Evolutionary conservation across 2,329 filamentous ascomycete genomes (phyloP).

Genomic region (Clathrospora elynae): DNA sequence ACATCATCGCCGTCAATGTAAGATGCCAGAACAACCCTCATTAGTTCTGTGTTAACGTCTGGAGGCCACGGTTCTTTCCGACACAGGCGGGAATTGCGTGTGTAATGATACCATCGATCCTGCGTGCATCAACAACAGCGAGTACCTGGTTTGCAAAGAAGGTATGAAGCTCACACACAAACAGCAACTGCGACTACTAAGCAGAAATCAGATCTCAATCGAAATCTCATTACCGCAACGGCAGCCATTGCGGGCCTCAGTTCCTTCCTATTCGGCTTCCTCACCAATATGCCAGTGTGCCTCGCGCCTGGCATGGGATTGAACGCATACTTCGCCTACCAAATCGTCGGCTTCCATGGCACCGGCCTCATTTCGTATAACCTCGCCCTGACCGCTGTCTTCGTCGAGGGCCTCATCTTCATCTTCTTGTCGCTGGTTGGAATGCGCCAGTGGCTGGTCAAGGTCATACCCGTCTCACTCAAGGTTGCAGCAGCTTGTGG

Average conservation of each 20-base stretch:
- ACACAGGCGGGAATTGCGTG: constrained; percentile 76
- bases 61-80: constrained; percentile 48
- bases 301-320: constrained; percentile 55
- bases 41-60: constrained; percentile 14
- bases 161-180: constrained; percentile 23
- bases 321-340: constrained; percentile 87
- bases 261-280: constrained; percentile 78
- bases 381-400: constrained; percentile 81
- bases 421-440: constrained; percentile 77
- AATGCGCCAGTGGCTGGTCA: constrained; percentile 85
- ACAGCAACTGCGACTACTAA: neutral
- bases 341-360: constrained; percentile 78
- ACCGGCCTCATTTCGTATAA: constrained; percentile 72
- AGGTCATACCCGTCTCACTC: constrained; percentile 78
- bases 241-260: constrained; percentile 79
- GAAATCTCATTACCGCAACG: constrained; percentile 82
- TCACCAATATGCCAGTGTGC: constrained; percentile 70
- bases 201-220: constrained; percentile 60
- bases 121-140: constrained; percentile 60
- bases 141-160: constrained; percentile 65
- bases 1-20: constrained; percentile 42
- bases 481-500: constrained; percentile 86
- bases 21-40: neutral
- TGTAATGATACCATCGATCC: constrained; percentile 59
- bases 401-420: constrained; percentile 87